Percentiles rank a stretch among this genome's conserved stretches.
Conservation (phyloP, 2,329 filamentous ascomycete genomes). For the Metarhizium anisopliae region DNA sequence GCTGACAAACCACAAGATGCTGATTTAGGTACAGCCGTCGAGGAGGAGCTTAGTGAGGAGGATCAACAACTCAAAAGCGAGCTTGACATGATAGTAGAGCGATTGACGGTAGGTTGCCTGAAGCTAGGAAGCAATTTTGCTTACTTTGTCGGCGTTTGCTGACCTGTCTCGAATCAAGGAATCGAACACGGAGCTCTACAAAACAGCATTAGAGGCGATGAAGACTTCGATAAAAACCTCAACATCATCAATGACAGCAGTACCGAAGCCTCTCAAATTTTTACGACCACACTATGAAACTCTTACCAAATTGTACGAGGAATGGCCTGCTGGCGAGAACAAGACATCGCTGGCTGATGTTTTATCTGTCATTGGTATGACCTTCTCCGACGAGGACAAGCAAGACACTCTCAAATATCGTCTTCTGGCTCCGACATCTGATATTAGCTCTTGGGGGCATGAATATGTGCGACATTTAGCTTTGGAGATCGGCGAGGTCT, state of each 20-base stretch:
- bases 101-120: constrained; percentile 60
- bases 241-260: constrained; percentile 98
- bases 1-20: constrained; percentile 9
- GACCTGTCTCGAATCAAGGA: constrained; percentile 50
- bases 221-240: constrained; percentile 98
- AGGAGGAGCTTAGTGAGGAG: constrained; percentile 93
- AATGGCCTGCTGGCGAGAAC: constrained; percentile 76
- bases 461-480: constrained; percentile 96
- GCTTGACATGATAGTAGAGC: constrained; percentile 95
- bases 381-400: constrained; percentile 91
- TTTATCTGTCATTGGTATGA: constrained; percentile 96
- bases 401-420: constrained; percentile 96
- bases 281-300: constrained; percentile 92
- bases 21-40: constrained; percentile 24
- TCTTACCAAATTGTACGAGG: constrained; percentile 77
- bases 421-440: constrained; percentile 77
- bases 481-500: constrained; percentile 91
- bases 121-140: not conserved
- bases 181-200: constrained; percentile 78
- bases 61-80: constrained; percentile 98
- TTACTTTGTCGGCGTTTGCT: not conserved
- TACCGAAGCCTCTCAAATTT: constrained; percentile 97
- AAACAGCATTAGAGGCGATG: constrained; percentile 87
- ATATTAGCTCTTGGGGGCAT: constrained; percentile 95
- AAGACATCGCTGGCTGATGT: constrained; percentile 91